Evolutionary conservation across 108 stramenopile genomes (phyloP).

Genomic region (Licmophora abbreviata): DNA sequence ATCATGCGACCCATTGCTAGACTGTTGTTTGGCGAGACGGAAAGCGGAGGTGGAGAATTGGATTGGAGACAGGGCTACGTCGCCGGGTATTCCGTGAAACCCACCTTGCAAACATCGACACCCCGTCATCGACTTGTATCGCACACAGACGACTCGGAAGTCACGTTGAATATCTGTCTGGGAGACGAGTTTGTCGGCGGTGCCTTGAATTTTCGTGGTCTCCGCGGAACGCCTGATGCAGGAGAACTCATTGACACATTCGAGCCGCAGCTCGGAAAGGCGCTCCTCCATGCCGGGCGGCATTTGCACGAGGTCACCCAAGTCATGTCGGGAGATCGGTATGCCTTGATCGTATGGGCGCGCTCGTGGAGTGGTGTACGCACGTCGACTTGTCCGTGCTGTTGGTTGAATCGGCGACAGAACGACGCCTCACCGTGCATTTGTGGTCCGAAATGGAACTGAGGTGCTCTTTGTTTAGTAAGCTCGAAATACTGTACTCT

Average conservation of each 20-base stretch:
- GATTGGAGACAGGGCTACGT: conserved; percentile 82
- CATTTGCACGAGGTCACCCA: conserved; percentile 71
- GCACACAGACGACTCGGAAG: conserved; percentile 82
- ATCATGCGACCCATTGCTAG: conserved; percentile 51
- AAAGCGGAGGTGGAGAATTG: conserved; percentile 32
- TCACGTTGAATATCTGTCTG: conserved; percentile 71
- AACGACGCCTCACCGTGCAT: conserved; percentile 38
- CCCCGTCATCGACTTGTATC: conserved; percentile 61
- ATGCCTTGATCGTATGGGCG: conserved; percentile 70
- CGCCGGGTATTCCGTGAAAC: conserved; percentile 59
- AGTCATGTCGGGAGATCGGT: conserved; percentile 62
- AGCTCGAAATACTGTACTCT: too few species aligned
- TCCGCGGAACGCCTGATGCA: conserved; percentile 62
- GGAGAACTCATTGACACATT: conserved; percentile 29
- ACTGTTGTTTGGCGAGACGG: conserved; percentile 48
- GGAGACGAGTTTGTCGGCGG: conserved; percentile 63
- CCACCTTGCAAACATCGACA: conserved; percentile 17
- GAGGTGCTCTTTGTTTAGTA: too few species aligned
- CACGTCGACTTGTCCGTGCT: conserved; percentile 58
- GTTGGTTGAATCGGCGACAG: conserved; percentile 63
- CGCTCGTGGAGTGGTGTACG: conserved; percentile 50
- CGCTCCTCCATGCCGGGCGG: conserved; percentile 66
- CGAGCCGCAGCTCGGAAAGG: conserved; percentile 42
- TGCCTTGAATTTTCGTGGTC: conserved; percentile 50
- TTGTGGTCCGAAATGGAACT: conserved; percentile 58